Conservation (phyloP, 2,329 filamentous ascomycete species). For the Didymella exigua region DNA sequence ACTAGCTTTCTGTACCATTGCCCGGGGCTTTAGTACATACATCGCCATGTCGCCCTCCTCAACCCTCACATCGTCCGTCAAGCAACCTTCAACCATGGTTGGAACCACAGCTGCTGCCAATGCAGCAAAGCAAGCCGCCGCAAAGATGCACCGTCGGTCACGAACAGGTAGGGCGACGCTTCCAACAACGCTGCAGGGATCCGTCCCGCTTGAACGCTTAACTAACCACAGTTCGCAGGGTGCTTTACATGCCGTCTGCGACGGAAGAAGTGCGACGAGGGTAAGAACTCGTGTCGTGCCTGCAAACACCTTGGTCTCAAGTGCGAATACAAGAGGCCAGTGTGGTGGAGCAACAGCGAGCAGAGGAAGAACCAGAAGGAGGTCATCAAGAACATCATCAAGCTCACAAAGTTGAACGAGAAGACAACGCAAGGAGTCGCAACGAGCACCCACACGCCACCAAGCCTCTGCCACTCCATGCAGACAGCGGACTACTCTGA, state of each 20-base stretch:
- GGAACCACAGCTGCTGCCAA: constrained; percentile 58
- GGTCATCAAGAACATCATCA: constrained; percentile 95
- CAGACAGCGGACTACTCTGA: constrained; percentile 83
- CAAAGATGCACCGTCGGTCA: constrained; percentile 92
- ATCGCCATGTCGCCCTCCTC: constrained; percentile 57
- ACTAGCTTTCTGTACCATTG: constrained; percentile 48
- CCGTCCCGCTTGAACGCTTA: constrained; percentile 37
- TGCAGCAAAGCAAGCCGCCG: constrained; percentile 61
- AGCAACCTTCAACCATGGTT: constrained; percentile 56
- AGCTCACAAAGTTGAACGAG: constrained; percentile 91
- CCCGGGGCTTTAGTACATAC: constrained; percentile 50
- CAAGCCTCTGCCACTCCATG: constrained; percentile 79
- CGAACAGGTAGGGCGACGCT: constrained; percentile 76
- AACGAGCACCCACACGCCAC: constrained; percentile 67
- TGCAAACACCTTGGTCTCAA: constrained; percentile 76
- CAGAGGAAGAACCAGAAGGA: constrained; percentile 87
- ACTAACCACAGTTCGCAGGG: constrained; percentile 55
- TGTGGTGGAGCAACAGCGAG: constrained; percentile 97
- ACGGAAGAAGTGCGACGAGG: constrained; percentile 73
- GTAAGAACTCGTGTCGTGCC: constrained; percentile 66
- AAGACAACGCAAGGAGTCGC: constrained; percentile 67
- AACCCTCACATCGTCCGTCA: constrained; percentile 49
- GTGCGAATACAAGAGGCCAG: constrained; percentile 95
- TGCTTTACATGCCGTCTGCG: constrained; percentile 72
- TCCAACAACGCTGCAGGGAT: constrained; percentile 45